Conservation (phyloP, 108 stramenopile genomes). For the Cyclotella cryptica region DNA sequence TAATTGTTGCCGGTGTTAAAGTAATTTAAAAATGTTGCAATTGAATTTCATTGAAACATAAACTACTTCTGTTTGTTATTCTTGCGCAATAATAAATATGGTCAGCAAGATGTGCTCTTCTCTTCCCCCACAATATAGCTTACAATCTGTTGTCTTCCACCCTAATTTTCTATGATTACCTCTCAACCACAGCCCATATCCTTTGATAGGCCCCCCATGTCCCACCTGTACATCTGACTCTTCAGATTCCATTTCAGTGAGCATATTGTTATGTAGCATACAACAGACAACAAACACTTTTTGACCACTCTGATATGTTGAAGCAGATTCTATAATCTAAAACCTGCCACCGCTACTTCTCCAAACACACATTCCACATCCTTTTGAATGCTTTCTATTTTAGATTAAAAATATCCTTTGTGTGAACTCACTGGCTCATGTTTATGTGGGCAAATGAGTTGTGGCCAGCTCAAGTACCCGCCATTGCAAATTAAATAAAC, state of each 20-base stretch:
- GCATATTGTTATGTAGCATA: constrained; percentile 41
- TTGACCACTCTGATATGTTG: not conserved
- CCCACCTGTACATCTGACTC: not conserved
- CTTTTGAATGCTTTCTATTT: constrained; percentile 53
- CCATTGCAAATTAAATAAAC: constrained; percentile 52
- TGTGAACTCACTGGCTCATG: not conserved
- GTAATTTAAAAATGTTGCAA: too few relatives aligned
- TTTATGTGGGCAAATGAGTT: constrained; percentile 32
- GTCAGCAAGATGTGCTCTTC: too few relatives aligned
- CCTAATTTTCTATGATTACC: too few relatives aligned
- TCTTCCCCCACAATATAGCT: too few relatives aligned
- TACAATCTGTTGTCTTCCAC: too few relatives aligned
- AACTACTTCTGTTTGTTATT: too few relatives aligned
- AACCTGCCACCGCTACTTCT: constrained; percentile 21
- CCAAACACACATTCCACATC: constrained; percentile 58
- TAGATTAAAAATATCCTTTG: constrained; percentile 16
- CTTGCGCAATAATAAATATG: too few relatives aligned
- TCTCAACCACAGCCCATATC: too few relatives aligned
- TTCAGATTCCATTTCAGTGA: constrained; percentile 7
- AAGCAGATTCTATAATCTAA: constrained; percentile 20
- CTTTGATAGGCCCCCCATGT: too few relatives aligned
- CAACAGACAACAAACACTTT: constrained; percentile 31
- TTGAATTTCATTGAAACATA: too few relatives aligned
- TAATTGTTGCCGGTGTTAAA: too few relatives aligned
- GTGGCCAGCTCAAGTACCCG: constrained; percentile 54